Percentiles rank a stretch among this genome's conserved stretches.
These are phyloP conservation scores for Waltiozyma solani DNA, from an alignment of 1,139 yeast species.

Conservation along the genomic window DNA sequence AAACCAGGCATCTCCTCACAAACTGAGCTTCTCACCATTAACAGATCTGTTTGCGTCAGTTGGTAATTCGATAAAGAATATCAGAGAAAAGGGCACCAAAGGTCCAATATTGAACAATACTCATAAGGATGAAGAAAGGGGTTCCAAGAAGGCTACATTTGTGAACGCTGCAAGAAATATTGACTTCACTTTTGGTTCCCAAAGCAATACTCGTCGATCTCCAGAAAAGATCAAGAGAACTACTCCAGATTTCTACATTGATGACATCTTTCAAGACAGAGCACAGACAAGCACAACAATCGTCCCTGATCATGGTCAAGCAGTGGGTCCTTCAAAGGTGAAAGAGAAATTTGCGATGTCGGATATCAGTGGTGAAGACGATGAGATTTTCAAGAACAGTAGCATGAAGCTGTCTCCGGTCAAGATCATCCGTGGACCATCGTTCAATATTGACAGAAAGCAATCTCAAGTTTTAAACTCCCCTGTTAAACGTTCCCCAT, in stretches of 20 bases:
- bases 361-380: neutral
- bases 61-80: conserved; percentile 16
- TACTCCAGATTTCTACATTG: neutral
- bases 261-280: neutral
- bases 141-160: neutral
- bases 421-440: conserved; percentile 16
- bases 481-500: neutral
- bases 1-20: conserved; percentile 3
- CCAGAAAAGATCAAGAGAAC: neutral
- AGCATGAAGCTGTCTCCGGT: conserved; percentile 17
- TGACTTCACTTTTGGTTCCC: neutral
- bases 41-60: conserved; percentile 17
- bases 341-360: neutral
- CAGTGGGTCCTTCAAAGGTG: neutral
- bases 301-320: too few relatives aligned
- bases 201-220: neutral
- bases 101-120: conserved; percentile 6
- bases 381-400: neutral
- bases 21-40: conserved; percentile 12
- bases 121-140: conserved; percentile 5
- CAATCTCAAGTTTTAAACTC: conserved; percentile 3
- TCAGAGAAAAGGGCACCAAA: conserved; percentile 11
- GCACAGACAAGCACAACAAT: neutral
- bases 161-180: neutral
- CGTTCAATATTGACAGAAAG: conserved; percentile 8